Evolutionary conservation across 441 rosid genomes (phyloP).

Genomic region (Corymbia calophylla): DNA sequence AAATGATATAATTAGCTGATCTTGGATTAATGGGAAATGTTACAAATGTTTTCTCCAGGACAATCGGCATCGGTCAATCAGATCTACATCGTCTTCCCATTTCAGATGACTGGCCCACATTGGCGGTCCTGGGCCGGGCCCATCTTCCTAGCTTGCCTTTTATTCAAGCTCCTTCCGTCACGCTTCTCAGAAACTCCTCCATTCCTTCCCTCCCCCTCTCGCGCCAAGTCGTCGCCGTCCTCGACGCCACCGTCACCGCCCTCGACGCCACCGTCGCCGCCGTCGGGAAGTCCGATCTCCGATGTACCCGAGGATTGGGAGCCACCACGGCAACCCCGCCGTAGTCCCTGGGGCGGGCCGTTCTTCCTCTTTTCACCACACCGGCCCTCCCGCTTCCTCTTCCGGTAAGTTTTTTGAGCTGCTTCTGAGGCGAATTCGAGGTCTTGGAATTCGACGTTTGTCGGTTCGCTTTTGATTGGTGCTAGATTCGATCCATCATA

Average conservation of each 20-base stretch:
- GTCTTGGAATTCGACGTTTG: not conserved
- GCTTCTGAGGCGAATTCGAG: not conserved
- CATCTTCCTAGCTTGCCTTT: not conserved
- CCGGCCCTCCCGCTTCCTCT: constrained; percentile 18
- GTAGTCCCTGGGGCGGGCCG: constrained; percentile 32
- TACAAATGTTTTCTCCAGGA: not conserved
- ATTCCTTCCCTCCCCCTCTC: not conserved
- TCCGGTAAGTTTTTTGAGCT: constrained; percentile 36
- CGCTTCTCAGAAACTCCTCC: not conserved
- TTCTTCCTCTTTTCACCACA: constrained; percentile 32
- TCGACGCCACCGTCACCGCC: constrained; percentile 32
- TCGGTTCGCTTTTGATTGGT: not conserved
- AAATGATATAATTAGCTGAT: not conserved
- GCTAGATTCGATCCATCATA: not conserved
- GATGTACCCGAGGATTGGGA: constrained; percentile 62
- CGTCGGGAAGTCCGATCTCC: constrained; percentile 31
- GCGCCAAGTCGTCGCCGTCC: constrained; percentile 34
- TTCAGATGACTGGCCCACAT: not conserved
- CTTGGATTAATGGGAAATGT: not conserved
- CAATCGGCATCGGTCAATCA: not conserved
- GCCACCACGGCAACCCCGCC: constrained; percentile 18
- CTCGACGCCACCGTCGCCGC: constrained; percentile 42
- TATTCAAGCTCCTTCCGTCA: not conserved
- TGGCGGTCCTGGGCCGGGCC: not conserved
- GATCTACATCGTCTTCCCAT: too few relatives aligned